Evolutionary conservation across 805 yeast species (phyloP).

Genomic region (Zygotorulaspora danielsina): DNA sequence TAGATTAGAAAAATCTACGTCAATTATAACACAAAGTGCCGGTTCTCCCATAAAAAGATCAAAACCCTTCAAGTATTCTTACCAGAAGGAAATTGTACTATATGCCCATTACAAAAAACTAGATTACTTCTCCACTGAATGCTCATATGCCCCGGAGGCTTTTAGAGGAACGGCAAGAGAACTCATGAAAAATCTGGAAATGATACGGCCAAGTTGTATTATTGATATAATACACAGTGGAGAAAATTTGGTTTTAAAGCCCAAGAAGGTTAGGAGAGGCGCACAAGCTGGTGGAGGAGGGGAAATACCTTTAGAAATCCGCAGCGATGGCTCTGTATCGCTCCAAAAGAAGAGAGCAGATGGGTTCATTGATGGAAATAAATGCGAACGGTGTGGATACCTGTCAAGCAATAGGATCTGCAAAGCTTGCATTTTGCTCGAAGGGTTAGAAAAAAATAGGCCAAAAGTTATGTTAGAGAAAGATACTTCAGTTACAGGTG

Average conservation of each 20-base stretch:
- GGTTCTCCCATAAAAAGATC: slow-evolving; percentile 91
- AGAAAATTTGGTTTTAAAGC: slow-evolving; percentile 68
- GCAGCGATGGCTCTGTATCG: slow-evolving; percentile 59
- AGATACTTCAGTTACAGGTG: slow-evolving; percentile 52
- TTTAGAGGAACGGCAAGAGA: slow-evolving; percentile 96
- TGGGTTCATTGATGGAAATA: slow-evolving; percentile 56
- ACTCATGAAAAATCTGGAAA: slow-evolving; percentile 81
- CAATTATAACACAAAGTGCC: slow-evolving; percentile 73
- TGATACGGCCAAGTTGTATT: slow-evolving; percentile 87
- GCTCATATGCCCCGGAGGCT: slow-evolving; percentile 98
- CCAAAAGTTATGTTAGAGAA: slow-evolving; percentile 55
- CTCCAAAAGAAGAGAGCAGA: slow-evolving; percentile 27
- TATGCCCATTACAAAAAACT: slow-evolving; percentile 95
- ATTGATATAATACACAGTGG: slow-evolving; percentile 94
- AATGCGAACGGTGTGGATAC: slow-evolving; percentile 89
- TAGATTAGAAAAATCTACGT: slow-evolving; percentile 80
- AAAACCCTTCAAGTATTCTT: slow-evolving; percentile 92
- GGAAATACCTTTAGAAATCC: slow-evolving; percentile 45
- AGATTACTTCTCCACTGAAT: slow-evolving; percentile 95
- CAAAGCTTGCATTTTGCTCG: slow-evolving; percentile 86
- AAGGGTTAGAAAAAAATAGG: slow-evolving; percentile 74
- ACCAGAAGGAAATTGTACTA: slow-evolving; percentile 94
- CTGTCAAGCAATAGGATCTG: slow-evolving; percentile 83
- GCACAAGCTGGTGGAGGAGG: slow-evolving; percentile 6
- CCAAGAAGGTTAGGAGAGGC: slow-evolving; percentile 46